Conservation (phyloP, 176 grass and related monocot species). For the Bothriochloa decipiens region DNA sequence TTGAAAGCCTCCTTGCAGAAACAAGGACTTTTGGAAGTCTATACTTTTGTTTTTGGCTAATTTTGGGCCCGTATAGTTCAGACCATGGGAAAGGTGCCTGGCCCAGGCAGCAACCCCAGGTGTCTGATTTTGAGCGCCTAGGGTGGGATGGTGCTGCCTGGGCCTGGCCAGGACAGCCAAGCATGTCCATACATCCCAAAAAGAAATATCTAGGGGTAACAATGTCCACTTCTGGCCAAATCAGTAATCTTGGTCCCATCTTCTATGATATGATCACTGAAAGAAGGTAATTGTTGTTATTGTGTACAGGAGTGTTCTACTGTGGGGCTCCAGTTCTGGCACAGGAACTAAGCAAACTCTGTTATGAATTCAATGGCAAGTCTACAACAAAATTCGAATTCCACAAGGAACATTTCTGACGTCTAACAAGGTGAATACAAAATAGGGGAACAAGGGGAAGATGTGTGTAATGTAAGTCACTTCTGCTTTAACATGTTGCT, state of each 20-base stretch:
- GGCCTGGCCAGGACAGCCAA: not conserved
- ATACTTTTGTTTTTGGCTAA: not conserved
- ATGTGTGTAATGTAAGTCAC: constrained; percentile 29
- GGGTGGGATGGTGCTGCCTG: not conserved
- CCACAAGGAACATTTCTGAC: constrained; percentile 95
- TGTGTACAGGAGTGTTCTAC: constrained; percentile 85
- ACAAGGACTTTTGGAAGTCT: not conserved
- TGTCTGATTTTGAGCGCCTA: not conserved
- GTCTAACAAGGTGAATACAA: constrained; percentile 18
- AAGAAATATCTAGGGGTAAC: not conserved
- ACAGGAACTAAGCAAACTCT: constrained; percentile 81
- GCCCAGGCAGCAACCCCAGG: not conserved
- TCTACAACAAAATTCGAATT: constrained; percentile 84
- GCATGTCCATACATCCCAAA: not conserved
- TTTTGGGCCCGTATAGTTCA: not conserved
- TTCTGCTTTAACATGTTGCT: constrained; percentile 36
- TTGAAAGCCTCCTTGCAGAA: not conserved
- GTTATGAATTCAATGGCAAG: constrained; percentile 68
- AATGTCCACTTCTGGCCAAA: not conserved
- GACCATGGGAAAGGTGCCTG: not conserved
- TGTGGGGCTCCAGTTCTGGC: constrained; percentile 78
- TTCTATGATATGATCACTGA: constrained; percentile 17
- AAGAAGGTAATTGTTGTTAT: constrained; percentile 36
- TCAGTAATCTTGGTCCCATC: constrained; percentile 12
- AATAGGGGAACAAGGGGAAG: constrained; percentile 28